Base-by-base conservation (phyloP, 495 filamentous ascomycete species). In the Lasiosphaeria hispida region DNA sequence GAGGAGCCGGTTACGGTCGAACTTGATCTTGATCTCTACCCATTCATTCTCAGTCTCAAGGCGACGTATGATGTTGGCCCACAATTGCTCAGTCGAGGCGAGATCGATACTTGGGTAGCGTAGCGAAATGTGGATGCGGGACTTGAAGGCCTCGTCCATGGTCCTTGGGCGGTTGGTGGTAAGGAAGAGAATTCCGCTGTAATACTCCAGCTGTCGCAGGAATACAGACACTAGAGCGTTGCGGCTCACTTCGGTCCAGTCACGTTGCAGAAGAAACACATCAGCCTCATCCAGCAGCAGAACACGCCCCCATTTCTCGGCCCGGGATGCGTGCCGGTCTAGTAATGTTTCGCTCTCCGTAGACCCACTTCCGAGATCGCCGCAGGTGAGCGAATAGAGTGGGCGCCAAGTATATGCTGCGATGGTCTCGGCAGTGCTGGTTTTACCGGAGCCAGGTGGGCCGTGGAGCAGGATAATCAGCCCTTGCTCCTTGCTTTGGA, bases 81-180 rank as follows among this genome's bases (percentile, higher is more conserved):
- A 61, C n/a, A 61, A 52, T 11, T 44, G 30, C 18, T 48, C 15
- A 13, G 55, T 61, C 17, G 55, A 58, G 10, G 10, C 9, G 8
- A 54, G 54, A 19, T 62, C 50, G 41, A 79, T 60, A n/a, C 62
- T 57, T 0, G 69, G 59, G 64, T 79, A 84, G 40, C 75, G 69
- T 0, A 84, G 70, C 9, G 68, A 19, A n/a, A 51, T 39, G 34
- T 51, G 48, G 33, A 51, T 51, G n/a, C 48, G 30, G 11, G 48
- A 51, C 30, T 51, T 37, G 17, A 51, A 51, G 33, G 48, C 48
- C 14, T 51, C 48, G 33, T 51, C 48, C 10, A 51, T 2, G 4
- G n/a, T 18, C 6, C 30, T n/a, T 5, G 34, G 34, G 8, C 48
- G 30, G 33, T 51, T 51, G 6, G 48, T 51, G 1, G 48, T 51